Evolutionary conservation across 495 filamentous ascomycete species (phyloP), one percentile per base, ranked within the genome.

Genomic region (Cairneyella variabilis): DNA sequence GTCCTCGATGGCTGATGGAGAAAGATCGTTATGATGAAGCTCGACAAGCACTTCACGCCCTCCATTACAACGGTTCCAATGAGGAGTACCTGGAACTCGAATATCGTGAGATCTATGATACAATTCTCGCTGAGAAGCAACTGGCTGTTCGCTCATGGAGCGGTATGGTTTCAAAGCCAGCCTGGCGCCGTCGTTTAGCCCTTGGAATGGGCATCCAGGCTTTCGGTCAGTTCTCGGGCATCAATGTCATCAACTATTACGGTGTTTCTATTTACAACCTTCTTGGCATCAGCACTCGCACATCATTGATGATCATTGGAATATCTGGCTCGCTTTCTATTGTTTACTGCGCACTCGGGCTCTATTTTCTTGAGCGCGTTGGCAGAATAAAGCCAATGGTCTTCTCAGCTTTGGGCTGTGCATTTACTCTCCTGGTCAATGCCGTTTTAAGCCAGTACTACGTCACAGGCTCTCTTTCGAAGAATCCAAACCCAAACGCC

Each of bases 1-100:
- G 76, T 0, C 80, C 80, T 11, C 65, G 80, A 41, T 84, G 79
- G 79, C 66, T 83, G 7, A 73, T 77, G 25, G 70, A 79, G 53
- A 71, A 74, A 53, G 76, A 73, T 42, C 71, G 70, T 27, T 54
- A 72, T 40, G 68, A 66, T 11, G 73, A 74, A 46, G 75, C 69
- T 6, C 69, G 68, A 32, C 52, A 59, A 8, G 64, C 71, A 20
- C 73, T 81, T 53, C 55, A 60, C 12, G 59, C 59, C 12, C 72
- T 76, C 9, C 77, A 77, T 48, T 65, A 71, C 58, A 57, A 66
- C 39, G 75, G 75, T 18, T 62, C 66, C 5, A 79, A 77, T 52
- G 66, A 67, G 2, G 68, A 66, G 28, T 69, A 69, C 49, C 66
- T 77, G 43, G 68, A 68, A 4, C 53, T 70, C 39, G 78, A 82